Base-by-base conservation (phyloP, 192 early-diverging fungal genomes). In the Phycomyces blakesleeanus region DNA sequence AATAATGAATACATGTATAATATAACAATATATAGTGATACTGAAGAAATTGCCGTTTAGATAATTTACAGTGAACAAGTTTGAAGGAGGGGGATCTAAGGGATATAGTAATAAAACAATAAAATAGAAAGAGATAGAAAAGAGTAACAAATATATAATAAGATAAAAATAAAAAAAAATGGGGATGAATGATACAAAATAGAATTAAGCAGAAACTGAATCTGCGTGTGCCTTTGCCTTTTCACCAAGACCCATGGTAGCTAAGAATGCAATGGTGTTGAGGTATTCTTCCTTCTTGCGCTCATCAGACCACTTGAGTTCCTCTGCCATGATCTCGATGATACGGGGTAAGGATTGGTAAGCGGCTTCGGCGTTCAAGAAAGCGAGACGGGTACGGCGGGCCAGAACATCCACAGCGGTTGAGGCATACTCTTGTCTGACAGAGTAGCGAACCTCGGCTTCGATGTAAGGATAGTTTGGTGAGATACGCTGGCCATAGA, bases 341-440 rank as follows among this genome's bases (percentile, higher is more conserved):
- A 98, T 87, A 37, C 80, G 77, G 8, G 94, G 94, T 18, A 98
- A 77, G 3, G 91, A 80, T 57, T 96, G 92, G 57, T 87, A 79
- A 25, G 93, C 89, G 11, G 94, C 94, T 68, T 91, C 90, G 20
- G 93, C 91, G 74, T 97, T 92, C 44, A 98, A 83, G 84, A 97
- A 97, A 2, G 94, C 92, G 29, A 98, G 79, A 9, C 96, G 88
- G 49, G 87, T 86, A 51, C 96, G 91, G 34, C 96, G 89, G 9
- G 87, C 94, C 62, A 98, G 77, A 7, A 98, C 93, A 81, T 98
- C 96, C 41, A 96, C 94, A 8, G 83, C 90, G 22, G 93, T 96
- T 68, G 88, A 85, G 12, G 96, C 96, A 73, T 94, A 96, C 76
- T 98, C 96, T 67, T 90, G 80, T 56, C 88, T 85, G 50, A 90